phyloP scores from a whole-genome alignment of 2,329 filamentous ascomycete species.

The Venturia effusa region DNA sequence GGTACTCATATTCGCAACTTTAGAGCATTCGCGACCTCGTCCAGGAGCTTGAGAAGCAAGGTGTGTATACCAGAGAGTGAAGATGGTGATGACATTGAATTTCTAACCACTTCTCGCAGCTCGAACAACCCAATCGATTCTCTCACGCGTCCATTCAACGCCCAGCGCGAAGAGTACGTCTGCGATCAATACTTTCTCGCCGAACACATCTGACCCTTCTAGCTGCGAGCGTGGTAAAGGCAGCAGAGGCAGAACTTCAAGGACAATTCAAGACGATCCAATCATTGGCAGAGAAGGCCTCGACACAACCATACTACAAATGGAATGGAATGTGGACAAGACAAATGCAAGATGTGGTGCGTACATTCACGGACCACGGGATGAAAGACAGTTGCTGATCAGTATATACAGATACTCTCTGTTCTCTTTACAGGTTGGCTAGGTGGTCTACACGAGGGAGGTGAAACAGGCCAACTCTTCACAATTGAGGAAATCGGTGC shows the following conservation, averaged over 20 bases:
- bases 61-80: conserved; percentile 24
- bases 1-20: no score
- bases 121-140: conserved; percentile 66
- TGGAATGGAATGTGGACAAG: conserved; percentile 84
- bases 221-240: conserved; percentile 60
- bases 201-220: conserved; percentile 11
- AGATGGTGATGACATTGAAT: no score
- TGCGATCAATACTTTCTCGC: conserved; percentile 9
- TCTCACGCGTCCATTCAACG: conserved; percentile 85
- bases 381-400: conserved; percentile 9
- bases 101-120: conserved; percentile 33
- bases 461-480: conserved; percentile 55
- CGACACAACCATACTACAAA: conserved; percentile 93
- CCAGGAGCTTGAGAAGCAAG: conserved; percentile 69
- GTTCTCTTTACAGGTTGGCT: conserved; percentile 64
- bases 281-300: conserved; percentile 62
- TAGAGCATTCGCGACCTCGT: conserved; percentile 69
- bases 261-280: conserved; percentile 61
- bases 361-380: conserved; percentile 15
- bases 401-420: conserved; percentile 37
- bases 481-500: conserved; percentile 81
- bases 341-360: conserved; percentile 68
- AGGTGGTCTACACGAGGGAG: conserved; percentile 52
- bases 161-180: conserved; percentile 48
- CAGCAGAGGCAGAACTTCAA: conserved; percentile 59